Evolutionary conservation across 2,329 filamentous ascomycete genomes (phyloP).

Genomic region (Stemphylium lycopersici): DNA sequence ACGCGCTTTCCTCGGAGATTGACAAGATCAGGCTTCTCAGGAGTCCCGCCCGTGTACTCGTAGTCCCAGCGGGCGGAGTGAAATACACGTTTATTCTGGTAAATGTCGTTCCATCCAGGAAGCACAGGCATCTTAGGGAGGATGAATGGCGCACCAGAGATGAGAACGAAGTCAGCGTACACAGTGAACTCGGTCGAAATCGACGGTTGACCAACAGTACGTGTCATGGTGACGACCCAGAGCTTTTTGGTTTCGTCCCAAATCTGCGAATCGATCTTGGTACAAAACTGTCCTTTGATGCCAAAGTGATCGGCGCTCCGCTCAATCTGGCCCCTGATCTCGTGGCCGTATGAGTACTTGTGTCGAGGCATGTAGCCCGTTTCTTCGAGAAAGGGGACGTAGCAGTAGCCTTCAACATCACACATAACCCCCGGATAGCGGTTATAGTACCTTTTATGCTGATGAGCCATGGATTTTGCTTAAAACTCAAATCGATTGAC

Average conservation of each 20-base stretch:
- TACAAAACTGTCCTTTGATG: background rate
- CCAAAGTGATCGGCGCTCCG: background rate
- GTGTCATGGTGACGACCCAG: constrained; percentile 48
- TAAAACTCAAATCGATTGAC: background rate
- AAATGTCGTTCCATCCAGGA: constrained; percentile 7
- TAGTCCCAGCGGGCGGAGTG: constrained; percentile 38
- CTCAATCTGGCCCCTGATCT: constrained; percentile 4
- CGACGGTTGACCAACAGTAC: constrained; percentile 31
- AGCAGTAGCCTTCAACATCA: constrained; percentile 64
- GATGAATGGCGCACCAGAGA: background rate
- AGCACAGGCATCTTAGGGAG: background rate
- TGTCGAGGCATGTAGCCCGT: constrained; percentile 57
- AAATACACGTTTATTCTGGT: constrained; percentile 35
- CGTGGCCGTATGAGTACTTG: constrained; percentile 40
- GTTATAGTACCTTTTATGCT: constrained; percentile 54
- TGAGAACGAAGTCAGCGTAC: background rate
- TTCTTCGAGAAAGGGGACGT: constrained; percentile 47
- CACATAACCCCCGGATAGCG: constrained; percentile 57
- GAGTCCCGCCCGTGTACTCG: constrained; percentile 30
- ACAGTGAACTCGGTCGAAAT: background rate
- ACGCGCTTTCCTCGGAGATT: constrained; percentile 45
- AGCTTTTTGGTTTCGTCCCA: constrained; percentile 54
- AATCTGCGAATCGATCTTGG: background rate
- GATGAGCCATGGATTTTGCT: constrained; percentile 25
- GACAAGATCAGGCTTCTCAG: constrained; percentile 28